Conservation (phyloP, 129 eudicot genomes). For the Heracleum sosnowskyi region DNA sequence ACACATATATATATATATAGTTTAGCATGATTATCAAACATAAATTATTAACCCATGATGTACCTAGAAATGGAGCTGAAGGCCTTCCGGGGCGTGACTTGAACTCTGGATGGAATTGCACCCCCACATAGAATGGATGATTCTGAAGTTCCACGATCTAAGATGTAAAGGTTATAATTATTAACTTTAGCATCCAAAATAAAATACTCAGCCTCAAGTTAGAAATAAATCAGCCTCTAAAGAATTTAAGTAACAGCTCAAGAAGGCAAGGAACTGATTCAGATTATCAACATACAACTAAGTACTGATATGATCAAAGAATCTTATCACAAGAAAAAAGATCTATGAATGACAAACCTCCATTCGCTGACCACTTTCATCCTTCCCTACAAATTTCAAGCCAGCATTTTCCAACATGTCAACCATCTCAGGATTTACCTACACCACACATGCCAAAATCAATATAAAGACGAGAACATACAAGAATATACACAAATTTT, state of each 20-base stretch:
- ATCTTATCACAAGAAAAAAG: neutral
- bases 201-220: neutral
- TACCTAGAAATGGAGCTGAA: constrained; percentile 85
- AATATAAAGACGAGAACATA: neutral
- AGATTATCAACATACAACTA: neutral
- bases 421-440: constrained; percentile 90
- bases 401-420: constrained; percentile 64
- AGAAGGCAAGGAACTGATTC: neutral
- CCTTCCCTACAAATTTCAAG: constrained; percentile 81
- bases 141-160: constrained; percentile 72
- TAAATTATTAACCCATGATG: neutral
- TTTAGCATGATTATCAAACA: neutral
- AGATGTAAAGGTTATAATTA: neutral
- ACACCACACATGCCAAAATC: constrained; percentile 2
- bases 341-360: constrained; percentile 48
- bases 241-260: neutral
- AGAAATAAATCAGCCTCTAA: neutral
- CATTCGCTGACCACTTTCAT: constrained; percentile 93
- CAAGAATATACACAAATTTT: neutral
- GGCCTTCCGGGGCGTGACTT: constrained; percentile 98
- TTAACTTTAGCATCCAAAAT: neutral
- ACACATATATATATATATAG: too few relatives aligned
- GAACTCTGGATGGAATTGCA: constrained; percentile 93
- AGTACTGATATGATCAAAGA: neutral
- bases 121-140: constrained; percentile 92